Base-by-base conservation (phyloP, 768 basidiomycete genomes). In the Fistulinella prunicolor region DNA sequence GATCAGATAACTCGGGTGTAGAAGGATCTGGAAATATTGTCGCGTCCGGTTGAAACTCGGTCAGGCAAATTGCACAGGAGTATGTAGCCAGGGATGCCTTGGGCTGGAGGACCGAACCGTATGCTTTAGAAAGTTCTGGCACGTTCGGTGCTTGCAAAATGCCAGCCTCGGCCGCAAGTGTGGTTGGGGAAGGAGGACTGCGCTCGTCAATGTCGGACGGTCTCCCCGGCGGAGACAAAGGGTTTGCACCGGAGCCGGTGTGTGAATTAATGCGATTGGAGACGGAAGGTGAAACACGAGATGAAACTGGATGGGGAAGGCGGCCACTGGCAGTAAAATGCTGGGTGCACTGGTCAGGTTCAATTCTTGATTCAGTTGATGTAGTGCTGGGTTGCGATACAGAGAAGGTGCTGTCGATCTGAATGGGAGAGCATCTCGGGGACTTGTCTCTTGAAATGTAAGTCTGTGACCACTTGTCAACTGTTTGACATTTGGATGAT, bases 1-100 rank as follows among this genome's bases (percentile, higher is more conserved):
- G 76, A n/a, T 70, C 70, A 56, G 59, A 40, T 21, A 42, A 44
- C 16, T 44, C 50, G 32, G 48, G 38, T 28, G 45, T 17, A 14
- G 52, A 58, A 32, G 85, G 85, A 57, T 90, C 84, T 1, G 90
- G 90, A 60, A 89, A 93, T 50, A 93, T 89, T 24, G 90, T 93
- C 19, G 86, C 80, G 63, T 93, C 89, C 3, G 89, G 89, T 29
- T 82, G 78, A 59, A 92, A 93, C 9, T 74, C 70, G 0, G 73
- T 65, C 14, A 72, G 69, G 61, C 90, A 93, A 12, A 81, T 62
- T 28, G 77, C 78, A 62, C 90, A 93, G 3, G 80, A 78, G 58
- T 85, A 83, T 22, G 82, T 77, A 9, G 76, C 64, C n/a, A 91
- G 74, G 6, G 84, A 77, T 59, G 86, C 86, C 55, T 83, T 83